Evolutionary conservation across 2,329 filamentous ascomycete species (phyloP), one percentile per base, ranked within the genome.

Genomic region (Colletotrichum sp.): DNA sequence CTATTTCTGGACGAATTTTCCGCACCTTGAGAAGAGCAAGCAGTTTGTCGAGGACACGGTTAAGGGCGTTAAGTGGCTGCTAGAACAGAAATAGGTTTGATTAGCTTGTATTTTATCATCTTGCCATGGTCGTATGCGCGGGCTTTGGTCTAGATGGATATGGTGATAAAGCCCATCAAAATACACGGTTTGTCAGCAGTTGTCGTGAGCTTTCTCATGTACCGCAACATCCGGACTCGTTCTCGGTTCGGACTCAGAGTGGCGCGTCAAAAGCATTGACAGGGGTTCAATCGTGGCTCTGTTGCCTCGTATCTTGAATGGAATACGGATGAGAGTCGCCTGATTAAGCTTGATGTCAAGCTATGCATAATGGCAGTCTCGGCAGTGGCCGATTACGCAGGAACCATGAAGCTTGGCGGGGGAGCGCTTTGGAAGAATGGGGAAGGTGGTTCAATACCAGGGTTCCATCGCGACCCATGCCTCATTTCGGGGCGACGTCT

Each of bases 1-100:
- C 36, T 76, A 65, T 24, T 77, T 77, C 16, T 71, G 73, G 68
- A 72, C 64, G 13, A 69, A 72, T 12, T 77, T 72, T 21, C 73
- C 73, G 3, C 16, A 15, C 8, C 44, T 76, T 21, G 49, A 72
- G 15, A 59, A 59, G 30, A 76, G 72, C 3, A 68, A 26, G 5
- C 49, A 52, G 16, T 71, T 71, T 5, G 73, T 76, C 18, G 63
- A 69, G 13, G 72, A 76, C 5, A 66, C 69, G 1, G 49, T 77
- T 3, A 55, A 68, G 8, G 76, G 76, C 6, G 32, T 76, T 2
- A 52, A 30, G 6, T 77, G 76, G 76, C 72, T 77, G 5, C 16
- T 76, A 9, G 72, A 69, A 16, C 55, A 73, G 12, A 59, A 72
- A 8, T 67, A 75, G 30, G 1, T 13, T 21, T 4, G 5, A 59